Conservation (phyloP, 805 yeast genomes). For the Suhomyces canberraensis region DNA sequence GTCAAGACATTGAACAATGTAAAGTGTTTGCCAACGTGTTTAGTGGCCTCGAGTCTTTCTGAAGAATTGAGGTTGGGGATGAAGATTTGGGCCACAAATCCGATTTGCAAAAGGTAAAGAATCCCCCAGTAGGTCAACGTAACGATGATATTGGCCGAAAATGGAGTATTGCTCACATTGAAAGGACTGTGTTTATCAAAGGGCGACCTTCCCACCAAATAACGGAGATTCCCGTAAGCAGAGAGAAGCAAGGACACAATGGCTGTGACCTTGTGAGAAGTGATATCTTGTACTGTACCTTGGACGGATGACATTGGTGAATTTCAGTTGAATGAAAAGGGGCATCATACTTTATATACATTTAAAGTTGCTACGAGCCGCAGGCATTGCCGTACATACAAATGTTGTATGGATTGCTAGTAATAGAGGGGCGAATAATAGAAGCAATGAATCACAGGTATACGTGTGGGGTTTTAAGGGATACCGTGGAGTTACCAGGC, state of each 20-base stretch:
- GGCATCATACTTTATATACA: too few species aligned
- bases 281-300: constrained; percentile 4
- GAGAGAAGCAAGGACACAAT: constrained; percentile 55
- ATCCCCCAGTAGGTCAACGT: constrained; percentile 57
- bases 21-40: constrained; percentile 58
- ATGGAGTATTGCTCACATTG: constrained; percentile 64
- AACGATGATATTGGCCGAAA: constrained; percentile 54
- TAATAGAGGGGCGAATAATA: too few species aligned
- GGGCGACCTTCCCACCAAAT: constrained; percentile 54
- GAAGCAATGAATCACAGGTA: too few species aligned
- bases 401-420: background rate
- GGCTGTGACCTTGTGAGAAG: constrained; percentile 43
- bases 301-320: constrained; percentile 2
- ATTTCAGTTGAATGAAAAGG: too few species aligned
- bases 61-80: constrained; percentile 24
- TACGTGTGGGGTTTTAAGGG: too few species aligned
- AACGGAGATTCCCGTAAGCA: constrained; percentile 51
- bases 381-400: background rate
- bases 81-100: constrained; percentile 47
- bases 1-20: constrained; percentile 56
- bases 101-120: constrained; percentile 49
- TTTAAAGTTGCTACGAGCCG: background rate
- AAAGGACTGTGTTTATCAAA: constrained; percentile 45
- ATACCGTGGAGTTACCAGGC: too few species aligned
- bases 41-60: constrained; percentile 24